Base-by-base conservation (phyloP, 192 early-diverging fungal genomes). In the Coemansia sp. region DNA sequence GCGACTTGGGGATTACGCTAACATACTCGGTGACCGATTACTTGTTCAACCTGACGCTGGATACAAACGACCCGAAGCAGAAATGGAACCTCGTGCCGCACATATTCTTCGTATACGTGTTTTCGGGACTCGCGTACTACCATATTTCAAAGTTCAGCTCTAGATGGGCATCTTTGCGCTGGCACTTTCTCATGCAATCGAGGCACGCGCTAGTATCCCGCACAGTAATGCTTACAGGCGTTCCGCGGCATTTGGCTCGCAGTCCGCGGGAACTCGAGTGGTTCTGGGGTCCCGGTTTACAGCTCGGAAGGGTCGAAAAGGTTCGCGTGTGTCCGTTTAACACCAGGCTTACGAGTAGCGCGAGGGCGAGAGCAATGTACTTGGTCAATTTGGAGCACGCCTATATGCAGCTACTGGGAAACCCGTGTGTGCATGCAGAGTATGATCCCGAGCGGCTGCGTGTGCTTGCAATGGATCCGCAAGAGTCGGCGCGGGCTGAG, bases 141-240 rank as follows among this genome's bases (percentile, higher is more conserved):
- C 77, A 80, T 43, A 66, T 84, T 3, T 67, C 74, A 4, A 69
- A 71, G 59, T 84, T 80, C 71, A 74, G 74, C 53, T 84, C 75
- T 11, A 74, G 74, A 9, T 84, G 74, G 73, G 71, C 77, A 15
- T 79, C 83, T 15, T 64, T 84, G 57, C 83, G 83, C 24, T 84
- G 83, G 83, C 83, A 84, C 41, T 84, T 80, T 59, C 69, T 84
- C 43, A 73, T 79, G 70, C 77, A 76, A 45, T 79, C 78, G 58
- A 63, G 74, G 0, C 77, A 76, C 38, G 74, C 83, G 5, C 61
- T 72, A 17, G 83, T 77, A 0, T 76, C 89, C 11, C 87, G 90
- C 22, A 89, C 89, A 10, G 85, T 93, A 14, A 87, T 93, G 85
- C 81, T 93, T 6, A 86, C 87, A 0, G 87, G 87, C 3, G 78